phyloP scores from a whole-genome alignment of 257 asterid genomes.

The Fraxinus pennsylvanica region DNA sequence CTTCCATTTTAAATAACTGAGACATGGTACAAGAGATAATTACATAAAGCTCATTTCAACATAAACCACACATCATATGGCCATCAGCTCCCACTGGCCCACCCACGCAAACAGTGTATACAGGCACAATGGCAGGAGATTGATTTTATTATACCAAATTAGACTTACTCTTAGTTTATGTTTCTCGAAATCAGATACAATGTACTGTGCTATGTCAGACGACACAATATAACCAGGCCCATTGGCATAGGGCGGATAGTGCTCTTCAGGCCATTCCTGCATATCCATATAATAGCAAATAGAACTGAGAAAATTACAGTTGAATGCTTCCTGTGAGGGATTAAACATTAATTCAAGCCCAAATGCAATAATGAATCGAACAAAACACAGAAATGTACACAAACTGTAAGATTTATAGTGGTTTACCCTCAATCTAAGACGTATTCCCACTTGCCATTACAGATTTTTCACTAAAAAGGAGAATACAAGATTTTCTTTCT shows the following conservation, averaged over 20 bases:
- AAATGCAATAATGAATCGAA: not conserved
- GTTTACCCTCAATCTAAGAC: not conserved
- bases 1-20: constrained; percentile 98
- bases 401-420: not conserved
- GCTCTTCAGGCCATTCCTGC: constrained; percentile 98
- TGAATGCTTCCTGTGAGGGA: not conserved
- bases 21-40: constrained; percentile 9
- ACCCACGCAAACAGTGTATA: not conserved
- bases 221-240: constrained; percentile 95
- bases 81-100: not conserved
- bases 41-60: not conserved
- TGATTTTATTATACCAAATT: constrained; percentile 5
- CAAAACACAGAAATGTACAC: not conserved
- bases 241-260: constrained; percentile 89
- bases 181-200: constrained; percentile 75
- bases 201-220: constrained; percentile 64
- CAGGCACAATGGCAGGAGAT: not conserved
- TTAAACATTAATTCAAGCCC: not conserved
- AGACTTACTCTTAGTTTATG: constrained; percentile 73
- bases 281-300: constrained; percentile 23
- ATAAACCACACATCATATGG: not conserved
- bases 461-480: not conserved
- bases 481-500: not conserved
- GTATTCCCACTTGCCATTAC: not conserved
- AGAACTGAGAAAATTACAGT: constrained; percentile 14